Conservation (phyloP, 495 filamentous ascomycete species). For the Talaromyces liani region DNA sequence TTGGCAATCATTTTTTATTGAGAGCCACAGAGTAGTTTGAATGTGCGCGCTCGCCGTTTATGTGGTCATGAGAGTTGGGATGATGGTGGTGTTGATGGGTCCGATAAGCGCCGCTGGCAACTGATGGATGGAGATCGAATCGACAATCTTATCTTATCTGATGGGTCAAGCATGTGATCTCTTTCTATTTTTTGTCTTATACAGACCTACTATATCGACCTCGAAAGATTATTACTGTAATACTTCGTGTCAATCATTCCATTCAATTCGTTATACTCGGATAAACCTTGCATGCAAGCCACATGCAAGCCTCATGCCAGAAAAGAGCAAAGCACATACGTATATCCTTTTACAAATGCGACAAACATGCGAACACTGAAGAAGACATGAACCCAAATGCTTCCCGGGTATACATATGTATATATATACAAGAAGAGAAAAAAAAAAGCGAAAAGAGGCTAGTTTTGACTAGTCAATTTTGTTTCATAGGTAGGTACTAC, state of each 20-base stretch:
- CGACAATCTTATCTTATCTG: background rate
- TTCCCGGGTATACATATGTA: background rate
- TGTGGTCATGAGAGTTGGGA: background rate
- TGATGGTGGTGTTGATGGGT: background rate
- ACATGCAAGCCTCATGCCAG: background rate
- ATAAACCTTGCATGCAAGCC: background rate
- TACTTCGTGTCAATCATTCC: background rate
- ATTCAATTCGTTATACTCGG: background rate
- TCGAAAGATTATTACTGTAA: background rate
- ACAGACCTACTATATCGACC: background rate
- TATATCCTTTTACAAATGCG: background rate
- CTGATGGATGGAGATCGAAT: background rate
- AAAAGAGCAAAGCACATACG: background rate
- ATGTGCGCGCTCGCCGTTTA: background rate
- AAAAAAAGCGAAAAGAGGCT: background rate
- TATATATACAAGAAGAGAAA: background rate
- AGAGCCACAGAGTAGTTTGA: background rate
- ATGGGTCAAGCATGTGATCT: background rate
- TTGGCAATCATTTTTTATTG: background rate
- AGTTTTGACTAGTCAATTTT: background rate
- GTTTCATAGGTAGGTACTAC: background rate
- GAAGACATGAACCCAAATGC: background rate
- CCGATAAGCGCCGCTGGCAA: background rate
- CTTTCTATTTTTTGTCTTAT: background rate
- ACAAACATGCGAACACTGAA: background rate